phyloP scores from a whole-genome alignment of 306 rosid genomes.

The Adenanthera pavonina region DNA sequence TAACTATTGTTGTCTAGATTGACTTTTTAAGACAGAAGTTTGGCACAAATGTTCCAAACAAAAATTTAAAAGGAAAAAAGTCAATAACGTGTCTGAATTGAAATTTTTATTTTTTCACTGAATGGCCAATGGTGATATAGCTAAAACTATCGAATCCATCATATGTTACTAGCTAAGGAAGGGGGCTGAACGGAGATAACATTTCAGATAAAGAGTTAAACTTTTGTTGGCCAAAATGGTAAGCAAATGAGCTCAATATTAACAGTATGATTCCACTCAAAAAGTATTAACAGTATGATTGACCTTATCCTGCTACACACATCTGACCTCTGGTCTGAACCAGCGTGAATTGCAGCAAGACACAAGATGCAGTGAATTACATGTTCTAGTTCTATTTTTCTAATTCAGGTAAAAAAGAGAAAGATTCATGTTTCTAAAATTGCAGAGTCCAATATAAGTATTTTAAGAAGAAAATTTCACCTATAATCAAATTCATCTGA shows the following conservation, averaged over 20 bases:
- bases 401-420: no score
- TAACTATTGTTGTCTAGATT: neutral
- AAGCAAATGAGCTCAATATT: neutral
- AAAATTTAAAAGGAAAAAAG: neutral
- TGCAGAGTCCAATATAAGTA: no score
- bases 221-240: neutral
- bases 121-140: neutral
- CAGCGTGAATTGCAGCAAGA: neutral
- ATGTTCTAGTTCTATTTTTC: neutral
- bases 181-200: neutral
- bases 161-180: neutral
- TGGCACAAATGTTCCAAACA: neutral
- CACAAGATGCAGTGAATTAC: neutral
- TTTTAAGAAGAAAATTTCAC: neutral
- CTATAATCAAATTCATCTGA: neutral
- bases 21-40: neutral
- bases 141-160: neutral
- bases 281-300: no score
- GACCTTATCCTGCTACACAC: neutral
- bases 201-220: neutral
- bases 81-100: no score
- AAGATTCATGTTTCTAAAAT: no score
- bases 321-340: neutral
- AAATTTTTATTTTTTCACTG: no score
- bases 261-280: neutral